These are phyloP conservation scores for Sporothrix globosa DNA, from an alignment of 2,329 filamentous ascomycete species.

Conservation along the genomic window DNA sequence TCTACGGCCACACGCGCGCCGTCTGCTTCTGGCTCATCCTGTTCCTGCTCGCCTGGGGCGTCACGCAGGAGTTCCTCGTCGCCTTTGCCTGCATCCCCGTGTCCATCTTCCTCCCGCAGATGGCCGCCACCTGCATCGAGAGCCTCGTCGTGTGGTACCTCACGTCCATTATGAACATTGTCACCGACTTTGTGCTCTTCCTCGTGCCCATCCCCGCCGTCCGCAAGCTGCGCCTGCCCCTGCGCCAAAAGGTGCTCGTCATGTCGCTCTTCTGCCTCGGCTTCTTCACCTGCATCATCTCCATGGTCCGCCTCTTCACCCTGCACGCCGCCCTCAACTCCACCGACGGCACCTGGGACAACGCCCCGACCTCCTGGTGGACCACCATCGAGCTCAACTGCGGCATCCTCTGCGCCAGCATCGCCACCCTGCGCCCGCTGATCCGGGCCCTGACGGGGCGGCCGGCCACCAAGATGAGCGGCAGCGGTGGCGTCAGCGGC, in stretches of 20 bases:
- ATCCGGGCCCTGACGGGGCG: slow-evolving; percentile 46
- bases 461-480: background rate
- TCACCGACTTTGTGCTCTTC: slow-evolving; percentile 85
- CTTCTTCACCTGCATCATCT: slow-evolving; percentile 77
- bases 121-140: slow-evolving; percentile 39
- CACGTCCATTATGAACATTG: slow-evolving; percentile 69
- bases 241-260: slow-evolving; percentile 83
- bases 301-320: slow-evolving; percentile 52
- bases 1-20: slow-evolving; percentile 35
- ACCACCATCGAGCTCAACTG: slow-evolving; percentile 90
- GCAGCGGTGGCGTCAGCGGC: background rate
- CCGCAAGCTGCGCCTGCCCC: slow-evolving; percentile 79
- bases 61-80: slow-evolving; percentile 41
- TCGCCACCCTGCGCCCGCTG: slow-evolving; percentile 85
- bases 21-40: slow-evolving; percentile 38
- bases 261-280: slow-evolving; percentile 84
- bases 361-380: slow-evolving; percentile 60
- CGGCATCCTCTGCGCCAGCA: slow-evolving; percentile 85
- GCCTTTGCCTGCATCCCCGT: slow-evolving; percentile 41
- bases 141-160: slow-evolving; percentile 41
- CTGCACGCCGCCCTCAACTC: slow-evolving; percentile 64
- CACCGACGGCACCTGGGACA: slow-evolving; percentile 41
- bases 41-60: slow-evolving; percentile 41
- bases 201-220: slow-evolving; percentile 86
- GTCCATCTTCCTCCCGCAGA: slow-evolving; percentile 37